These are phyloP conservation scores for Suillus weaverae DNA, from an alignment of 768 basidiomycete species.

Conservation along the genomic window DNA sequence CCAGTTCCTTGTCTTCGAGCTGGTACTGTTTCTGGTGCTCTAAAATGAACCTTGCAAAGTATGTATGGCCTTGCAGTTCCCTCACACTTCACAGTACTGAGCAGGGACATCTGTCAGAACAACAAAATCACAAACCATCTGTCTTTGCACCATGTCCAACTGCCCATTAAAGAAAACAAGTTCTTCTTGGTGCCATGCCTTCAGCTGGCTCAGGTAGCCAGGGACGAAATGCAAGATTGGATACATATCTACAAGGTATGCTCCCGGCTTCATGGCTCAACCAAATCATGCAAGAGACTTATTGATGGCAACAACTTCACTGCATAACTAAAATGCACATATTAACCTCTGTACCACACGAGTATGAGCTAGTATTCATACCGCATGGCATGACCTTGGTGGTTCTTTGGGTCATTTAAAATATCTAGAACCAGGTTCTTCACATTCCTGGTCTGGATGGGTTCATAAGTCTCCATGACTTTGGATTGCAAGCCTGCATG, in stretches of 20 bases:
- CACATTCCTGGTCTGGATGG: not conserved
- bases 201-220: constrained; percentile 48
- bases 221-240: constrained; percentile 27
- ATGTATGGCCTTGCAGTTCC: constrained; percentile 30
- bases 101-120: not conserved
- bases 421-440: not conserved
- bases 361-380: not conserved
- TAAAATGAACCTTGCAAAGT: constrained; percentile 38
- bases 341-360: not conserved
- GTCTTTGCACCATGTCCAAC: constrained; percentile 27
- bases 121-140: constrained; percentile 25
- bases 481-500: not conserved
- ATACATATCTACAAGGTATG: constrained; percentile 28
- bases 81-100: constrained; percentile 17
- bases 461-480: not conserved
- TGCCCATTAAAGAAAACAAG: constrained; percentile 33
- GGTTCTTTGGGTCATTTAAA: not conserved
- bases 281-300: constrained; percentile 27
- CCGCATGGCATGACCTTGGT: not conserved
- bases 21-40: constrained; percentile 35
- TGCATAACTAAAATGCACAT: not conserved
- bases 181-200: constrained; percentile 50
- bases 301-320: constrained; percentile 32
- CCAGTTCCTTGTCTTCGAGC: constrained; percentile 35
- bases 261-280: constrained; percentile 21